Evolutionary conservation across 1,284 basidiomycete genomes (phyloP), one percentile per base, ranked within the genome.

Genomic region (Apiotrichum laibachii): DNA sequence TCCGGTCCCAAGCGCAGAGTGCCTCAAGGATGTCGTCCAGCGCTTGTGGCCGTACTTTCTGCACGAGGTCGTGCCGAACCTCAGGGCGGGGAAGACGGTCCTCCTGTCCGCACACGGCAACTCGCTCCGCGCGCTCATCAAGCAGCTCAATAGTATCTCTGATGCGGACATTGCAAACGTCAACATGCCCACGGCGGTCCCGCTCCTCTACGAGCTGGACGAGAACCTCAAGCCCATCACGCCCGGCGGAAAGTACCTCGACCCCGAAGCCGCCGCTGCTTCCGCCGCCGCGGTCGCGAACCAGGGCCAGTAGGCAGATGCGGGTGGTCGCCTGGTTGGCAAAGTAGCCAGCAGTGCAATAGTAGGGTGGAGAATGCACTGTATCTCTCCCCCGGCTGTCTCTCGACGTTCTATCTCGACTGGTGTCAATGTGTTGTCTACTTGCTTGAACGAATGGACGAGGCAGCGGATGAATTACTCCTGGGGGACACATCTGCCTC

Each of bases 21-120:
- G 55, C 33, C 55, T 56, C 47, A 56, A 56, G 55, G 55, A 56
- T 21, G 55, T 56, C 12, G 55, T 56, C 31, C 33, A 19, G 21
- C 55, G 55, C 55, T 43, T 56, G 35, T 31, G 50, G 9, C 55
- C 55, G 13, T 56, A 56, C 55, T 56, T 21, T 33, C 13, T 50
- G 21, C 33, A 50, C 1, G 39, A 31, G 7, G 26, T 56, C 33
- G 40, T 50, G 8, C 48, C 55, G 19, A 48, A 56, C 33, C 48
- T 56, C 33, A 40, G 50, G 39, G 37, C 37, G 7, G 48, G 48
- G 12, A 50, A 49, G 48, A 33, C 47, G 15, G 55, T 56, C 1
- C 47, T 56, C 18, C 10, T 56, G 5, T 22, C 55, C 6, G 55
- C 55, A 4, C 55, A 56, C 33, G 55, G 55, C 31, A 56, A 56